Base-by-base conservation (phyloP, 2,329 filamentous ascomycete genomes). In the Raffaelea ambrosiae region DNA sequence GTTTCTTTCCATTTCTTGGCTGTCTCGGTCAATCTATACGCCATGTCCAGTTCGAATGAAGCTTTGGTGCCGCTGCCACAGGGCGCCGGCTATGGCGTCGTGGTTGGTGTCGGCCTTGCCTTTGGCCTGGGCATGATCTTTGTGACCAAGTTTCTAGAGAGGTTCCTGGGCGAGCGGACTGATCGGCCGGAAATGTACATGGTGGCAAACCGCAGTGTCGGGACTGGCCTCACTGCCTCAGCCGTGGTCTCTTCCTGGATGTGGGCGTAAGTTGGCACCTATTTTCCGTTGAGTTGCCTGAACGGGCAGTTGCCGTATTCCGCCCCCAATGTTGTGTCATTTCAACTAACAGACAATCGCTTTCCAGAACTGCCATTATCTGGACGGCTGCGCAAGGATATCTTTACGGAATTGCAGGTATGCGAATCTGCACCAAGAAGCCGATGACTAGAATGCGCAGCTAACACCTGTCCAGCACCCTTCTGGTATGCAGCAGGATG, bases 141-240 rank as follows among this genome's bases (percentile, higher is more conserved):
- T 16, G 57, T 62, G 29, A 64, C 61, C 5, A 62, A 60, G 48
- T 57, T 62, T 42, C 56, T 65, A 2, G 53, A 53, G 10, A 54
- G 61, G 16, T 70, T 68, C 51, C 68, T 69, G 48, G 59, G 60
- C 47, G 88, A 91, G 62, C 70, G 89, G 18, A 31, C 36, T 2
- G 88, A 94, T 63, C 95, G 88, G 0, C 89, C 85, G 0, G 89
- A 95, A 68, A 91, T 89, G 79, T 95, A 94, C 72, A 88, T 78
- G 55, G 94, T 88, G 0, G 88, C 88, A 43, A 88, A 88, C 18
- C 75, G 89, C 52, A 88, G 86, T 2, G 86, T 95, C 54, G 95
- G 94, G 61, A 88, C 87, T 11, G 89, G 89, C 40, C 73, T 95
- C 19, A 88, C 94, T 1, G 86, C 87, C 8, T 86, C 86, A 9